Conservation (phyloP, 208 protist species). For the Acanthamoeba culbertsoni region DNA sequence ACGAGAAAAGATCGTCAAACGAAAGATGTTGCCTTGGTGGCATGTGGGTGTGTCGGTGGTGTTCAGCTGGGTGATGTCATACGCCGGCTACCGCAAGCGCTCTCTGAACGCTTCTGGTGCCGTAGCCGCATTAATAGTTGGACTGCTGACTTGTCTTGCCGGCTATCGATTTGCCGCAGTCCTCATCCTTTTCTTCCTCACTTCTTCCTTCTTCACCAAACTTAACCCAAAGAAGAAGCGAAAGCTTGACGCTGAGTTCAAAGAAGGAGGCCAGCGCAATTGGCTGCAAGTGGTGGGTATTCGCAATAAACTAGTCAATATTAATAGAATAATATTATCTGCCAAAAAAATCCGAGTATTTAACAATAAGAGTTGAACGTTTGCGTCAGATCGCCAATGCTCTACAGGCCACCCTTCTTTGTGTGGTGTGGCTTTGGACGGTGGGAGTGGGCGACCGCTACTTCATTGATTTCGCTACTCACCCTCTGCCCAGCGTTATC, state of each 20-base stretch:
- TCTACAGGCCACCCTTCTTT: conserved; percentile 20
- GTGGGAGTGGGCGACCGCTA: conserved; percentile 1
- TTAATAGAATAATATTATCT: neutral
- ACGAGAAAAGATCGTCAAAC: neutral
- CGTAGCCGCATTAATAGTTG: conserved; percentile 39
- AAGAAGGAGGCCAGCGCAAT: conserved; percentile 70
- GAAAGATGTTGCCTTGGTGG: neutral
- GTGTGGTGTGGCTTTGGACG: neutral
- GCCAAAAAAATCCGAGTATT: neutral
- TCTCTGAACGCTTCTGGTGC: neutral
- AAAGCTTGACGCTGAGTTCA: conserved; percentile 67
- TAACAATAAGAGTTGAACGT: neutral
- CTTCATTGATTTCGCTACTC: conserved; percentile 49
- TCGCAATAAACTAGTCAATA: neutral
- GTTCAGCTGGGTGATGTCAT: neutral
- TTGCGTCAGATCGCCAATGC: conserved; percentile 62
- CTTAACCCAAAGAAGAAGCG: conserved; percentile 65
- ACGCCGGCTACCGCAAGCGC: neutral
- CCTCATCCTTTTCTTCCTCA: conserved; percentile 69
- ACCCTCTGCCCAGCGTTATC: conserved; percentile 37
- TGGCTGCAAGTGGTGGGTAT: conserved; percentile 66
- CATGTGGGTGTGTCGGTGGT: neutral
- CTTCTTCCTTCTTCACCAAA: conserved; percentile 70
- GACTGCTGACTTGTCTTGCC: conserved; percentile 41
- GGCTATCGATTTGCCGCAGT: neutral